Base-by-base conservation (phyloP, 1,139 yeast species). In the Nadsonia starkeyi-henricii region DNA sequence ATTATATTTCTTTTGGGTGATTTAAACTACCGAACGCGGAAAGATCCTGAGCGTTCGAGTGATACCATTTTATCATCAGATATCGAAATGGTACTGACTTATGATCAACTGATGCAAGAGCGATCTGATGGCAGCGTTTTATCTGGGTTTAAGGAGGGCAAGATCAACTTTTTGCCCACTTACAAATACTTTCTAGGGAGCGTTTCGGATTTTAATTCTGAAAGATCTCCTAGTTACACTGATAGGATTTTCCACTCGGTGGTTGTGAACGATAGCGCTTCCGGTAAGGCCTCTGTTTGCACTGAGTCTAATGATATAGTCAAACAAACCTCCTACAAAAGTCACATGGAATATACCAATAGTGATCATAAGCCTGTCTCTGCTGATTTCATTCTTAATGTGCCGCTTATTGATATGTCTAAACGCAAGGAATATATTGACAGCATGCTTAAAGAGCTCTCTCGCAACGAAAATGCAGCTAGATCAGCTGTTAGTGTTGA, bases 281-380 rank as follows among this genome's bases (percentile, higher is more conserved):
- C 48, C 9, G 39, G 17, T 33, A 33, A 12, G 4, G 12, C 39
- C 17, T 8, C 17, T 4, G 39, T 33, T 33, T 45, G 46, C 1
- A 44, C 46, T 20, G 41, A 45, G 46, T 52, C 51, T 17, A 54
- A 53, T 18, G 44, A 42, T 45, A 51, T 45, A 46, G 52, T 51
- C 43, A 45, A 53, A 2, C 57, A 54, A 44, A 30, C 45, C 17
- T 58, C 55, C 15, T 61, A 60, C 49, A 41, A 41, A 2, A 50
- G 58, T 3, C 49, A 52, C 20, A 48, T 46, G 57, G 61, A 58
- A 45, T 74, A 73, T 55, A 58, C 69, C 1, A 71, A 78, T 26
- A 79, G 89, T 0, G 95, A 85, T 59, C 95, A 85, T 62, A 68
- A 81, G 47, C 94, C 95, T 0, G 93, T 85, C 0, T 67, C 67